Percentiles rank a stretch among this genome's conserved stretches.
Conservation (phyloP, 768 basidiomycete genomes). For the Podaxis sp. region DNA sequence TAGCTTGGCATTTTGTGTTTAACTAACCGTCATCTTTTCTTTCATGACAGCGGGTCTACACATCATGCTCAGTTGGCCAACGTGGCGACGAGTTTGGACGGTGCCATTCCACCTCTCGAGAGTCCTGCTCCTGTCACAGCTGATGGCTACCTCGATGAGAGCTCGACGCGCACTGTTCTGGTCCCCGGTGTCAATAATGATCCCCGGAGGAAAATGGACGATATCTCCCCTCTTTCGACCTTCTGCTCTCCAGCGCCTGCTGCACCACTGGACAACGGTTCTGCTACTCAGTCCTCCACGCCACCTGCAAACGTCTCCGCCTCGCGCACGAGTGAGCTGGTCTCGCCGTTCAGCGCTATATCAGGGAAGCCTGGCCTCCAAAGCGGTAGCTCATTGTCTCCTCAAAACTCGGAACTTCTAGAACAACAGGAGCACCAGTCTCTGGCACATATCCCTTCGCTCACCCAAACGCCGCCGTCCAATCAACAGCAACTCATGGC, state of each 20-base stretch:
- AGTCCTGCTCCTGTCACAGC: slow-evolving; percentile 4
- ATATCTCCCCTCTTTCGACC: not conserved
- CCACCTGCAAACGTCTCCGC: not conserved
- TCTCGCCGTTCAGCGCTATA: not conserved
- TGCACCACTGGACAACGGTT: not conserved
- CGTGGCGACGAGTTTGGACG: not conserved
- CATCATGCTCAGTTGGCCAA: slow-evolving; percentile 1
- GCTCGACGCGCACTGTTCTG: not conserved
- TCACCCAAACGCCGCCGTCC: not conserved
- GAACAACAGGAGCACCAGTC: slow-evolving; percentile 2
- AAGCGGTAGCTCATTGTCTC: not conserved
- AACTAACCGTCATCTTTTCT: not conserved
- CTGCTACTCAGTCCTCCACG: not conserved
- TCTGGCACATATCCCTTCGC: not conserved
- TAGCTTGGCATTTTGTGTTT: slow-evolving; percentile 10
- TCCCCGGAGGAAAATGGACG: not conserved
- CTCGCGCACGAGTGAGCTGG: not conserved
- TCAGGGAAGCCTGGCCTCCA: not conserved
- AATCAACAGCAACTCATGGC: not conserved
- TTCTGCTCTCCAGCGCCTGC: slow-evolving; percentile 11
- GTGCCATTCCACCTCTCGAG: slow-evolving; percentile 4
- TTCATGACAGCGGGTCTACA: slow-evolving; percentile 11
- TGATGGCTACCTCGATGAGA: slow-evolving; percentile 12
- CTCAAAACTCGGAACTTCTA: not conserved
- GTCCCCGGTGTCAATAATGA: not conserved